A percentile compares a stretch with the other conserved stretches of the same genome.
phyloP scores from a whole-genome alignment of 176 grass and related monocot species.

The Avena eriantha region DNA sequence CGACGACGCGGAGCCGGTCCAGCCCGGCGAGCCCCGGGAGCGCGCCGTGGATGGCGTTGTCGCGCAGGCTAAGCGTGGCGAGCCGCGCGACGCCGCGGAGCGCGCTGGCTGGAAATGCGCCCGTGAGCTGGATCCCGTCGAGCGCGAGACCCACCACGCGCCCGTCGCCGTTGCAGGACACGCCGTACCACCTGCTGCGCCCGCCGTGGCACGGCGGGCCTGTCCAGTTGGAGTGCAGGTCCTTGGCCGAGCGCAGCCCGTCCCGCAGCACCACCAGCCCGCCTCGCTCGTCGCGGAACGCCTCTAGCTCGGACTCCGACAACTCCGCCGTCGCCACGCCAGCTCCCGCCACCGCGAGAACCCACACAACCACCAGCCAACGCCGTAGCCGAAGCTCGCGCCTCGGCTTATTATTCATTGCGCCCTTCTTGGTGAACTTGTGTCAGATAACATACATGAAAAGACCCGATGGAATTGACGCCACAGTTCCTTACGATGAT shows the following conservation, averaged over 20 bases:
- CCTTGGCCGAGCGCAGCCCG: constrained; percentile 67
- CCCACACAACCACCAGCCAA: neutral
- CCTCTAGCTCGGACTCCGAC: constrained; percentile 47
- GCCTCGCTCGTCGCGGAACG: constrained; percentile 67
- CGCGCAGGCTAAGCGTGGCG: constrained; percentile 54
- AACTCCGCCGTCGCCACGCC: neutral
- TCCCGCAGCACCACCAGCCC: constrained; percentile 73
- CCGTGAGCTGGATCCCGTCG: constrained; percentile 73
- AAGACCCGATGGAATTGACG: neutral
- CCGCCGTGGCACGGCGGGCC: constrained; percentile 75
- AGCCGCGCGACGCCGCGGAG: constrained; percentile 55
- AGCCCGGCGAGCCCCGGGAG: constrained; percentile 66
- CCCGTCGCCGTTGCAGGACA: constrained; percentile 65
- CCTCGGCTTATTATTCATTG: constrained; percentile 44
- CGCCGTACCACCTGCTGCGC: constrained; percentile 76
- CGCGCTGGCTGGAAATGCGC: constrained; percentile 40
- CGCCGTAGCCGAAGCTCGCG: neutral
- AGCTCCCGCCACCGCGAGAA: constrained; percentile 8
- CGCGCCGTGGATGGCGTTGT: constrained; percentile 78
- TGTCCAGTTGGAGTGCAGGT: constrained; percentile 96
- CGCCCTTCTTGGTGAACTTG: neutral
- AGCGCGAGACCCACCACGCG: constrained; percentile 65
- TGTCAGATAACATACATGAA: constrained; percentile 3
- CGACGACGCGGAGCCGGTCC: constrained; percentile 55
- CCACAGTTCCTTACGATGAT: constrained; percentile 26